phyloP scores from a whole-genome alignment of 176 grass and related monocot species.

The Ensete glaucum region DNA sequence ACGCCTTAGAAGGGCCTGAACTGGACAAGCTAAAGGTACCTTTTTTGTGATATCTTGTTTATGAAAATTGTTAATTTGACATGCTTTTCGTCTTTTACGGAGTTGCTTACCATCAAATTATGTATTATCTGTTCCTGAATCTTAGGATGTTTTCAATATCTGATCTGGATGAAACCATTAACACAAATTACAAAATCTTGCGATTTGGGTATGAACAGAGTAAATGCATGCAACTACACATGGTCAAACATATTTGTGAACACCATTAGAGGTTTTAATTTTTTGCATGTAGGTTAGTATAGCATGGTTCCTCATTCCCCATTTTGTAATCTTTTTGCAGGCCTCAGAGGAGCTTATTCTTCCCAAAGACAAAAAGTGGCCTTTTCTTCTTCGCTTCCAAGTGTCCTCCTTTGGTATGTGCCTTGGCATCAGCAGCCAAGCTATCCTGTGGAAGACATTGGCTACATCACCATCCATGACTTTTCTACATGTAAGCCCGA shows the following conservation, averaged over 20 bases:
- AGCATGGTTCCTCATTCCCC: background rate
- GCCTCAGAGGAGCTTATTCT: conserved; percentile 5
- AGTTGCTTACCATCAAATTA: no score
- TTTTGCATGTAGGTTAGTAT: background rate
- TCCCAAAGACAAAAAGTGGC: conserved; percentile 8
- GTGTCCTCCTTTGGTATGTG: conserved; percentile 4
- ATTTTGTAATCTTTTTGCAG: background rate
- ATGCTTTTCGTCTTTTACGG: no score
- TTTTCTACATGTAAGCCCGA: conserved; percentile 1
- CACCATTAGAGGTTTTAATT: no score
- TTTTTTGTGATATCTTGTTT: no score
- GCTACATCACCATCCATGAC: background rate
- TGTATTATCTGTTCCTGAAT: no score
- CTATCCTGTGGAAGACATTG: conserved; percentile 6
- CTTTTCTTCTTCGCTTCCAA: conserved; percentile 6
- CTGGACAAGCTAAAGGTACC: background rate
- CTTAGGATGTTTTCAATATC: no score
- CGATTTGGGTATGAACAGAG: no score
- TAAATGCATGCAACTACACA: no score
- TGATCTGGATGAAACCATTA: no score
- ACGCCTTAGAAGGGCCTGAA: conserved; percentile 8
- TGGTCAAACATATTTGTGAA: no score
- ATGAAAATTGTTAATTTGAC: no score
- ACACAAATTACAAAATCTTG: no score
- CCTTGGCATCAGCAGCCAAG: conserved; percentile 10